Base-by-base conservation (phyloP, 2,329 filamentous ascomycete genomes). In the Botrytis medusae region DNA sequence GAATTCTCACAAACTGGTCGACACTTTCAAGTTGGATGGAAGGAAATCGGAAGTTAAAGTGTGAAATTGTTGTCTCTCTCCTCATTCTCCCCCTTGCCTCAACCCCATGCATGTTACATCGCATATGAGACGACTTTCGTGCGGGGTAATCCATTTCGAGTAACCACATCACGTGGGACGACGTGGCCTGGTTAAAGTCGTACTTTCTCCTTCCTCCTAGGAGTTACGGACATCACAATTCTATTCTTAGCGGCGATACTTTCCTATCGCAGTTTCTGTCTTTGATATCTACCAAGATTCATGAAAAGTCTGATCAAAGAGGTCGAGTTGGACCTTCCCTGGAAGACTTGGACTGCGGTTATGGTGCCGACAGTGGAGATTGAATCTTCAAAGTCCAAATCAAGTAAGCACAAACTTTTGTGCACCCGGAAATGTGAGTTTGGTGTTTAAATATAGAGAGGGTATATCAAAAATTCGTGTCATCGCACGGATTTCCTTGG, bases 141-240 rank as follows among this genome's bases (percentile, higher is more conserved):
- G 64, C 64, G 64, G 64, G 64, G 64, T 68, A 68, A 57, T 68
- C 64, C 64, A 68, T 57, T 68, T 68, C 18, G 48, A 68, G 64
- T 68, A 68, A 68, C 34, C 25, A 68, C 25, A 42, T 68, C 64
- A 68, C 64, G 64, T 68, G 64, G 34, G 25, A 22, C 48, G 48
- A 57, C 48, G 48, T 68, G 46, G 46, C 34, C 34, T 40, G 34
- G 16, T 6, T 54, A 48, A 40, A 48, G 32, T 67, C 22, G 25
- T 54, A 40, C 34, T 25, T 29, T 18, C 25, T 12, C 25, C 14
- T 20, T n/a, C 61, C 40, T 34, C 29, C 10, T 34, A 48, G 42
- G 42, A 37, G 14, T 48, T 1, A 25, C 44, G 42, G 42, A n/a
- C 4, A 20, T 16, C 7, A 42, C 20, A 18, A 42, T 29, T 62